Conservation (phyloP, 2,329 filamentous ascomycete species). For the Orbilia javanica region DNA sequence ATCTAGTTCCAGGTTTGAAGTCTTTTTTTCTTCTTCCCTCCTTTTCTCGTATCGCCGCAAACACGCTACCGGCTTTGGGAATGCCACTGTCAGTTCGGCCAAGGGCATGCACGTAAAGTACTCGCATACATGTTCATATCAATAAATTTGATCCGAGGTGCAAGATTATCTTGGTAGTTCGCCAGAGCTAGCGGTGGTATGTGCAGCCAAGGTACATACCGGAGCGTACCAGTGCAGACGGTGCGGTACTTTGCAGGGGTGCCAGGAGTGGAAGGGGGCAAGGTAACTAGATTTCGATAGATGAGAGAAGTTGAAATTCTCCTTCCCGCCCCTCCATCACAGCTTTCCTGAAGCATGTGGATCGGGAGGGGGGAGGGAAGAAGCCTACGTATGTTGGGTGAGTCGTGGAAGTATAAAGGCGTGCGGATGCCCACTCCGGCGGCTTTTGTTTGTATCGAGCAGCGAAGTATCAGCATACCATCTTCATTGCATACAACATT, state of each 20-base stretch:
- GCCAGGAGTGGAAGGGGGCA: slow-evolving; percentile 21
- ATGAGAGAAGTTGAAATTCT: slow-evolving; percentile 31
- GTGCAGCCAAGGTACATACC: slow-evolving; percentile 22
- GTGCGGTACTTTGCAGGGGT: slow-evolving; percentile 30
- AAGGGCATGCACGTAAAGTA: not conserved
- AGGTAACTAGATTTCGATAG: slow-evolving; percentile 21
- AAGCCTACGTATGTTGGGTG: slow-evolving; percentile 1
- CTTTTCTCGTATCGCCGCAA: slow-evolving; percentile 27
- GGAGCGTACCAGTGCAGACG: slow-evolving; percentile 7
- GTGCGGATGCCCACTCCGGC: not conserved
- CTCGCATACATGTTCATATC: not conserved
- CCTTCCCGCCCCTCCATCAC: slow-evolving; percentile 51
- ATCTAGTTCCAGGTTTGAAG: not conserved
- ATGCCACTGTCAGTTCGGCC: slow-evolving; percentile 15
- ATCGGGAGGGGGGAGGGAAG: too few species aligned
- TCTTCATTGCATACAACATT: not conserved
- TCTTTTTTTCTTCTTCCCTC: not conserved
- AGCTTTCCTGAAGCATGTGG: slow-evolving; percentile 25
- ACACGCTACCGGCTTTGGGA: slow-evolving; percentile 22
- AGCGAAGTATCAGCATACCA: too few species aligned
- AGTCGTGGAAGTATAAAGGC: slow-evolving; percentile 28
- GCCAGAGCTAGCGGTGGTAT: slow-evolving; percentile 4
- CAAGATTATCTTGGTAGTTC: slow-evolving; percentile 18
- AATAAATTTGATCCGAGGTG: slow-evolving; percentile 37
- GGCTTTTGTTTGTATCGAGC: too few species aligned